A percentile compares a stretch with the other conserved stretches of the same genome.
phyloP scores from a whole-genome alignment of 2,329 filamentous ascomycete species.

The Sclerotinia minor region DNA sequence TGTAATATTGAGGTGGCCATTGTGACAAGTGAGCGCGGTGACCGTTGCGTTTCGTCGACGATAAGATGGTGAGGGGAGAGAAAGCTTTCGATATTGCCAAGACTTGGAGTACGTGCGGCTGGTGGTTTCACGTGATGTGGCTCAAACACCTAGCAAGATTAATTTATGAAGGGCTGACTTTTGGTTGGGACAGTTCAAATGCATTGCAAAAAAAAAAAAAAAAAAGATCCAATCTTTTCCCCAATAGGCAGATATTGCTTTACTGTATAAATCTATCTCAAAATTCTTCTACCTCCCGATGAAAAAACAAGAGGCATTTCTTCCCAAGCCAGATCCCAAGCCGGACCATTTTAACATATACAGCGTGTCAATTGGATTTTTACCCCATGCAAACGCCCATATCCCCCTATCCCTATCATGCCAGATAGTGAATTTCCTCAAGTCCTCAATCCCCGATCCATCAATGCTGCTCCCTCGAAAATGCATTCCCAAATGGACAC shows the following conservation, averaged over 20 bases:
- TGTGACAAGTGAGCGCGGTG: neutral
- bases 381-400: constrained; percentile 20
- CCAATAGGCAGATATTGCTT: constrained; percentile 19
- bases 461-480: constrained; percentile 16
- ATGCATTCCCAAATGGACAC: constrained; percentile 24
- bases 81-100: constrained; percentile 19
- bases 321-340: constrained; percentile 23
- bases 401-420: constrained; percentile 31
- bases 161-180: neutral
- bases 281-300: constrained; percentile 7
- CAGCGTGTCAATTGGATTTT: constrained; percentile 9
- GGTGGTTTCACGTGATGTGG: neutral
- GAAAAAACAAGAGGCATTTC: constrained; percentile 19
- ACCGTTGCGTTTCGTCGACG: neutral
- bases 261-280: constrained; percentile 17
- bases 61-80: constrained; percentile 4
- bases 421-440: constrained; percentile 28
- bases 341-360: constrained; percentile 18
- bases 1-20: constrained; percentile 13
- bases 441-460: constrained; percentile 9
- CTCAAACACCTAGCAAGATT: neutral
- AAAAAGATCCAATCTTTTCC: neutral
- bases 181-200: neutral
- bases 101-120: neutral
- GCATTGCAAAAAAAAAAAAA: neutral